Evolutionary conservation across 73 alveolate species (phyloP), one percentile per base, ranked within the genome.

Genomic region (Paraurostyla sp.): DNA sequence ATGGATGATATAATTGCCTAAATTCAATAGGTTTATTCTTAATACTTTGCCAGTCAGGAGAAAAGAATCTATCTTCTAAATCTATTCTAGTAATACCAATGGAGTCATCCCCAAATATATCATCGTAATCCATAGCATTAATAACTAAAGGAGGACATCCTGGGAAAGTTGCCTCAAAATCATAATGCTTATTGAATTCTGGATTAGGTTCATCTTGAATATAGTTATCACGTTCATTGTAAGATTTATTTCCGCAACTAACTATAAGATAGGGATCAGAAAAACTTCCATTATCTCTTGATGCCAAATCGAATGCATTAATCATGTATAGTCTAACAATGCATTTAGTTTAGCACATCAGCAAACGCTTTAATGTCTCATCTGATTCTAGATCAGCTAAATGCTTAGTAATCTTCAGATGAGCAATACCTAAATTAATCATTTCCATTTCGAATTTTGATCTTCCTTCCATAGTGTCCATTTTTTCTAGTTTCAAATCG

Each of bases 41-140:
- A 56, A 97, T 40, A 43, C 91, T 36, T 87, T 97, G 92, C 98
- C 98, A 97, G 81, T 97, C 95, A 18, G 92, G 80, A 46, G 96
- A 89, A 84, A 94, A 97, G 94, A 87, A 97, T 88, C 99, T 92
- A 85, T 97, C 99, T 87, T 97, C 99, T 57, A 97, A 84, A 85
- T 97, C 99, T n/a, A 97, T 91, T 29, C 87, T 63, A 45, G 99
- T 97, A 18, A 71, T 71, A 0, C 99, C 99, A 15, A 97, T 95
- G 76, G 94, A 81, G 57, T 97, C 99, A 88, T 97, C 99, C 25
- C 95, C 93, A 60, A 96, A 90, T 27, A 97, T 73, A 51, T 96
- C 97, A 90, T 97, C 98, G 65, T 96, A 94, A 80, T 97, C 99
- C 98, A 96, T 92, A 0, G 94, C 97, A 81, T 96, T 87, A n/a